Evolutionary conservation across 2,329 filamentous ascomycete species (phyloP).

Genomic region (Lecanicillium sp.): DNA sequence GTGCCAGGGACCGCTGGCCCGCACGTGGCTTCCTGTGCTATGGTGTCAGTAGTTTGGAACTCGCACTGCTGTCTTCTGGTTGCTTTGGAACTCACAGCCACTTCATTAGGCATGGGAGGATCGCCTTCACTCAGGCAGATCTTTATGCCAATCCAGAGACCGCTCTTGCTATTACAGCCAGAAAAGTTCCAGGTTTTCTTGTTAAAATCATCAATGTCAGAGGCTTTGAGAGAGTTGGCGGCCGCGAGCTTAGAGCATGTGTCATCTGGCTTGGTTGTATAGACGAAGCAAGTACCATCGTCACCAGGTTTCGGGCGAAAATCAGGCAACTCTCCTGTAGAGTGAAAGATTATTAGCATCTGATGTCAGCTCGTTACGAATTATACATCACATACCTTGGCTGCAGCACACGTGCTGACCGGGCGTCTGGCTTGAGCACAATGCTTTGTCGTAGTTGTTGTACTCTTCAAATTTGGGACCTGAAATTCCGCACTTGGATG

Average conservation of each 20-base stretch:
- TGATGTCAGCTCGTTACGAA: too few species aligned
- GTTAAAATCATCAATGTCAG: constrained; percentile 1
- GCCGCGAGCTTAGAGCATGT: background rate
- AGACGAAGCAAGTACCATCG: constrained; percentile 4
- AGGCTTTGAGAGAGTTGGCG: background rate
- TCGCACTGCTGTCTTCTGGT: too few species aligned
- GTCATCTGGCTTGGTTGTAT: background rate
- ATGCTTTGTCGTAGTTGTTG: constrained; percentile 3
- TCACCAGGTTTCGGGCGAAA: background rate
- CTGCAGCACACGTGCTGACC: constrained; percentile 5
- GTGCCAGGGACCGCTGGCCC: constrained; percentile 19
- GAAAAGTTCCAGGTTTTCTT: constrained; percentile 19
- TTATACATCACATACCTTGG: too few species aligned
- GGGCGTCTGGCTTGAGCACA: background rate
- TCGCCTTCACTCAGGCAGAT: constrained; percentile 21
- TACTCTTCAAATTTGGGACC: constrained; percentile 2
- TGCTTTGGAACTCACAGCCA: too few species aligned
- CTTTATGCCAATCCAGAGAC: constrained; percentile 4
- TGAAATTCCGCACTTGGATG: constrained; percentile 10
- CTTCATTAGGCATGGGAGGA: constrained; percentile 19
- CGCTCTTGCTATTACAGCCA: constrained; percentile 17
- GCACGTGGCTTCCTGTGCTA: constrained; percentile 18
- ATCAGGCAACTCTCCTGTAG: constrained; percentile 1
- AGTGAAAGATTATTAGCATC: too few species aligned
- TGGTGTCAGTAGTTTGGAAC: too few species aligned